Conservation (phyloP, 169 alveolate genomes). For the Cryptosporidium baileyi region DNA sequence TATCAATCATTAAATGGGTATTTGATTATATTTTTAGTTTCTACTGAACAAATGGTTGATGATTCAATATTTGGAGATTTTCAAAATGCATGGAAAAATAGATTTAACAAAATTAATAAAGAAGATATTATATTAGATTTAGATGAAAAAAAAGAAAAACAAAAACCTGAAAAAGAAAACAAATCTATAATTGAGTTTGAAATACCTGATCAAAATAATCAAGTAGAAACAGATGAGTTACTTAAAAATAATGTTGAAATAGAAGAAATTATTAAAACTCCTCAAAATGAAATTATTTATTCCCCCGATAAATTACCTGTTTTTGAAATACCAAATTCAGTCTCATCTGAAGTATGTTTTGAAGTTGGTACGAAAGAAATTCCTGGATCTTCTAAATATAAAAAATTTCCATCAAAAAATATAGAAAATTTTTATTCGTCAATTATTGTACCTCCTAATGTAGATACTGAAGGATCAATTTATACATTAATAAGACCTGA, state of each 20-base stretch:
- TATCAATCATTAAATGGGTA: conserved; percentile 65
- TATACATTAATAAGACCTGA: conserved; percentile 35
- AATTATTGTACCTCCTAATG: conserved; percentile 37
- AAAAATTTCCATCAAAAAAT: background rate
- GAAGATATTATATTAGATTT: conserved; percentile 14
- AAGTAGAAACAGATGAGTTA: background rate
- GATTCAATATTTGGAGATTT: conserved; percentile 39
- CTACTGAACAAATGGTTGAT: conserved; percentile 50
- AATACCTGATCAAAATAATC: background rate
- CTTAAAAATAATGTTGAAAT: conserved; percentile 17
- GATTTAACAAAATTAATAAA: background rate
- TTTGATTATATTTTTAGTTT: conserved; percentile 16
- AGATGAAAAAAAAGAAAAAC: background rate
- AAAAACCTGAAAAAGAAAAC: background rate
- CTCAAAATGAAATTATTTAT: background rate
- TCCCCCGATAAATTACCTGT: conserved; percentile 50
- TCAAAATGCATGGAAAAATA: conserved; percentile 50
- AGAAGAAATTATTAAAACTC: conserved; percentile 2
- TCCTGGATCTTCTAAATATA: conserved; percentile 46
- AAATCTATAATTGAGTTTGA: conserved; percentile 11
- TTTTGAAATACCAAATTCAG: conserved; percentile 59
- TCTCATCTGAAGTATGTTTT: conserved; percentile 32
- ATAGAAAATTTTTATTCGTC: background rate
- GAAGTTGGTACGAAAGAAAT: conserved; percentile 61
- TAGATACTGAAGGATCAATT: background rate